Base-by-base conservation (phyloP, 2,329 filamentous ascomycete genomes). In the Xylaria hypoxylon region DNA sequence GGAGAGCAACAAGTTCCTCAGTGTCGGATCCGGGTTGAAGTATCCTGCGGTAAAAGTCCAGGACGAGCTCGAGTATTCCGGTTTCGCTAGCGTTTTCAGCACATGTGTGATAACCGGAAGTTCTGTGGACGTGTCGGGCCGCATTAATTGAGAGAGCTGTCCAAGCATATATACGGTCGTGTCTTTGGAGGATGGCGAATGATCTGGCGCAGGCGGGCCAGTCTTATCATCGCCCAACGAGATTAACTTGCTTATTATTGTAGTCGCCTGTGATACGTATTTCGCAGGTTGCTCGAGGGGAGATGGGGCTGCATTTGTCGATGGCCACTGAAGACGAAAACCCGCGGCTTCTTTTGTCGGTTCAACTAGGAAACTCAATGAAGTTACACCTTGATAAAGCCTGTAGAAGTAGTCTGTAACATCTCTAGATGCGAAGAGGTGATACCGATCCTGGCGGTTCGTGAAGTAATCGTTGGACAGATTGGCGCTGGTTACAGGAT, bases 1-100 rank as follows among this genome's bases (percentile, higher is more conserved):
- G 6, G 86, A 84, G 35, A 99, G 88, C 0, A 99, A 84, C 0
- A 97, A 86, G 44, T 90, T 87, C 2, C 92, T 94, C 22, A 98
- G 87, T 3, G 90, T 89, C 0, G 94, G 91, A 6, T 94, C 94
- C 62, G 97, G 97, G 81, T 99, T 99, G 83, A 99, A 99, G 81
- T 99, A 99, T 59, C 96, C 96, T 0, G 96, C 96, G 0, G 96
- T 98, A 78, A 99, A 98, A 0, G 93, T 96, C 96, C 96, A 99
- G 15, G 89, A 90, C 0, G 92, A 92, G 38, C 87, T 85, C 10
- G 84, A 81, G 73, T 93, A 92, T 5, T 85, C 81, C 0, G 91
- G 86, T 0, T 79, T 80, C 0, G 90, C 85, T 3, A 97, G 85
- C 0, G 86, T 87, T 48, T 86, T 86, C 3, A 98, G 85, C 44